These are phyloP conservation scores for Rhizopus sp. DNA, from an alignment of 371 early-diverging fungal species.

Conservation along the genomic window DNA sequence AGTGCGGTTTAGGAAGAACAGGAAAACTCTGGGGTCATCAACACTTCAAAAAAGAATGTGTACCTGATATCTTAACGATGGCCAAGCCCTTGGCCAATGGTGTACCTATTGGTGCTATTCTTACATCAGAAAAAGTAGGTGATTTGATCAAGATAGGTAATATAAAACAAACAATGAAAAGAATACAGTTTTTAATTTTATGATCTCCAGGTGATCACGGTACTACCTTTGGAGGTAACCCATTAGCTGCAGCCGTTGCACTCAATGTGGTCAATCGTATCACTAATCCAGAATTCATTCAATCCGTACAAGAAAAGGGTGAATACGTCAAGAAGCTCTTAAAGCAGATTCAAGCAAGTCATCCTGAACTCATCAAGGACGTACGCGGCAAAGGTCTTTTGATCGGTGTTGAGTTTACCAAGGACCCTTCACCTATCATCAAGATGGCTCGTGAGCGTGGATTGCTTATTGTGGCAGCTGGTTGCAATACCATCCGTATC, in stretches of 20 bases:
- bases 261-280: constrained; percentile 74
- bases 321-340: constrained; percentile 52
- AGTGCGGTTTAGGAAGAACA: constrained; percentile 91
- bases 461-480: constrained; percentile 87
- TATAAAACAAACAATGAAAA: constrained; percentile 3
- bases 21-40: constrained; percentile 91
- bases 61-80: constrained; percentile 91
- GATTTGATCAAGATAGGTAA: constrained; percentile 69
- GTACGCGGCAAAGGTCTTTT: constrained; percentile 88
- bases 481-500: constrained; percentile 85
- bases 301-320: constrained; percentile 64
- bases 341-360: constrained; percentile 44
- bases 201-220: constrained; percentile 90
- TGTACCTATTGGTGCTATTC: constrained; percentile 92
- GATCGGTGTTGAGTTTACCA: constrained; percentile 72
- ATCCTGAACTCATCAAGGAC: constrained; percentile 65
- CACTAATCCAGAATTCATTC: constrained; percentile 67
- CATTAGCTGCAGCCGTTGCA: constrained; percentile 80
- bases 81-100: constrained; percentile 97
- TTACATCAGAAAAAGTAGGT: constrained; percentile 78
- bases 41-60: constrained; percentile 60
- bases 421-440: constrained; percentile 71
- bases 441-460: constrained; percentile 80
- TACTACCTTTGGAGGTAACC: constrained; percentile 87
- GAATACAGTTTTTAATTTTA: constrained; percentile 54